A percentile compares a stretch with the other conserved stretches of the same genome.
Evolutionary conservation across 306 rosid genomes (phyloP).

Genomic region (Mimosa pudica): DNA sequence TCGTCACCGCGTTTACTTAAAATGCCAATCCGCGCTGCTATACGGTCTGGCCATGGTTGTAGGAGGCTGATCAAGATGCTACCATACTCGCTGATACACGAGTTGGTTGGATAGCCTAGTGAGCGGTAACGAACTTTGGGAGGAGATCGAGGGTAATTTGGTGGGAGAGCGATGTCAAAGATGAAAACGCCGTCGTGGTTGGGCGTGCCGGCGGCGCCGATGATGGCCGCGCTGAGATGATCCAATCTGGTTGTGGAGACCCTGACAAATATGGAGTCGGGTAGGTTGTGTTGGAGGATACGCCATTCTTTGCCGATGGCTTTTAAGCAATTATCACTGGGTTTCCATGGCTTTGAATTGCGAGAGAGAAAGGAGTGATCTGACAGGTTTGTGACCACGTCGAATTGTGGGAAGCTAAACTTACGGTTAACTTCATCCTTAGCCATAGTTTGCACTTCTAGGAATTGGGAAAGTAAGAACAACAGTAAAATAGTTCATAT

Average conservation of each 20-base stretch:
- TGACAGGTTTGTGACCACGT: constrained; percentile 43
- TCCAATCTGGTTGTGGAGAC: constrained; percentile 48
- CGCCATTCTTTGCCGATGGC: constrained; percentile 61
- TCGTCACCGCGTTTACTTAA: too few species aligned
- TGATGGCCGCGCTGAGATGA: constrained; percentile 48
- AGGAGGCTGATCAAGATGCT: too few species aligned
- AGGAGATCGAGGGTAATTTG: constrained; percentile 46
- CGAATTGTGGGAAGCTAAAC: constrained; percentile 40
- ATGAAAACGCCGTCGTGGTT: constrained; percentile 60
- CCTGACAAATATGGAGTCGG: constrained; percentile 57
- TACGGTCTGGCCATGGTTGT: constrained; percentile 50
- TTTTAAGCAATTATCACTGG: constrained; percentile 7
- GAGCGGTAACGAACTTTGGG: constrained; percentile 50
- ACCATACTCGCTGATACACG: too few species aligned
- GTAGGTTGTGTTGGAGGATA: constrained; percentile 45
- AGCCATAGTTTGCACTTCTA: too few species aligned
- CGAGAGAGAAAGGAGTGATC: constrained; percentile 41
- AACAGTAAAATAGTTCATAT: too few species aligned
- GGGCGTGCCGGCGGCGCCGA: constrained; percentile 63
- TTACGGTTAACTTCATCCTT: too few species aligned
- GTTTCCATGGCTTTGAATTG: constrained; percentile 29
- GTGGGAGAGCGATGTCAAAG: constrained; percentile 51
- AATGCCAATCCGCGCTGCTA: too few species aligned
- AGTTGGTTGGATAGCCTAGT: constrained; percentile 49
- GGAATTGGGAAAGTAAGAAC: too few species aligned